These are phyloP conservation scores for Cochliopodium minus DNA, from an alignment of 208 protist species.

Conservation along the genomic window DNA sequence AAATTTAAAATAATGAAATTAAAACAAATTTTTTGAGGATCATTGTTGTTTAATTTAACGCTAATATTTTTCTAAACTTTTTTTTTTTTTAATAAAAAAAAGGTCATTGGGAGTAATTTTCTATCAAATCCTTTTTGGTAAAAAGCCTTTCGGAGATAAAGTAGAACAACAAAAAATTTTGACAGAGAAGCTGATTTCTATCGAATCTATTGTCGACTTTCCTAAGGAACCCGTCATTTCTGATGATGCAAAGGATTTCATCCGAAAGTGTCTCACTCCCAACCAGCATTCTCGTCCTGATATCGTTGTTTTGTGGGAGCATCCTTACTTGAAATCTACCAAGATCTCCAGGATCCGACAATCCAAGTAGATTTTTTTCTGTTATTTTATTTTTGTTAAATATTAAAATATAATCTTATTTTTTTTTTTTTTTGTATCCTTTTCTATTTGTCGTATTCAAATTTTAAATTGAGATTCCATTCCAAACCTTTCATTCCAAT, in stretches of 20 bases:
- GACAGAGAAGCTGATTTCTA: constrained; percentile 10
- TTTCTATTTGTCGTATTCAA: too few relatives aligned
- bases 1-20: too few relatives aligned
- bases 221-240: constrained; percentile 5
- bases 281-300: constrained; percentile 12
- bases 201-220: constrained; percentile 17
- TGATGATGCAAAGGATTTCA: constrained; percentile 10
- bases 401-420: too few relatives aligned
- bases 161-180: constrained; percentile 48
- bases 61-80: constrained; percentile 10
- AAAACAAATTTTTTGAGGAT: too few relatives aligned
- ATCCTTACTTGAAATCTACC: constrained; percentile 20
- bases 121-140: constrained; percentile 79
- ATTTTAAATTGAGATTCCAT: too few relatives aligned
- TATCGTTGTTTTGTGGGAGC: constrained; percentile 13
- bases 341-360: too few relatives aligned
- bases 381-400: too few relatives aligned
- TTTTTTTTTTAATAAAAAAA: constrained; percentile 8
- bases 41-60: too few relatives aligned
- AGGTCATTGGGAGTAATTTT: constrained; percentile 75
- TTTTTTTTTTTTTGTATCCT: too few relatives aligned
- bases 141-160: constrained; percentile 73
- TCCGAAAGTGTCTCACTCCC: neutral
- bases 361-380: too few relatives aligned
- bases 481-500: too few relatives aligned